A percentile compares a stretch with the other conserved stretches of the same genome.
Conservation (phyloP, 2,329 filamentous ascomycete species). For the Tolypocladium inflatum region DNA sequence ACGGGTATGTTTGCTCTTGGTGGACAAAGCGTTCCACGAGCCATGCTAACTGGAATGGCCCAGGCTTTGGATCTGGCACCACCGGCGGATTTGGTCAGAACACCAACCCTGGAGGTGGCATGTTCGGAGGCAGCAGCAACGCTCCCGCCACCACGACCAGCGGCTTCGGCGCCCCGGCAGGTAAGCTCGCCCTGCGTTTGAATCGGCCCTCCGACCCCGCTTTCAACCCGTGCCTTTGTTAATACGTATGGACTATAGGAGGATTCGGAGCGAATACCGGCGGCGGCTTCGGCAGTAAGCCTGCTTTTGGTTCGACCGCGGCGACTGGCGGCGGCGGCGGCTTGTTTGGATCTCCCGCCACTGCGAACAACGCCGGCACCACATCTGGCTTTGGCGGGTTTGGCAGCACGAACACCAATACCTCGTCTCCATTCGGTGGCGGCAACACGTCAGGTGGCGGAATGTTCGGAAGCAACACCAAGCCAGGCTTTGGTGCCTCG, state of each 20-base stretch:
- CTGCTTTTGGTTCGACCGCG: constrained; percentile 39
- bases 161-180: constrained; percentile 24
- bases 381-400: constrained; percentile 32
- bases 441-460: constrained; percentile 28
- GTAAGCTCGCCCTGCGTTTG: constrained; percentile 12
- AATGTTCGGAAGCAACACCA: constrained; percentile 41
- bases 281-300: constrained; percentile 33
- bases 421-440: constrained; percentile 29
- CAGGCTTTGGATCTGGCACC: constrained; percentile 24
- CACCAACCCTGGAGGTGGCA: constrained; percentile 21
- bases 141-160: constrained; percentile 11
- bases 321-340: constrained; percentile 27
- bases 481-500: constrained; percentile 40
- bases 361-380: constrained; percentile 24
- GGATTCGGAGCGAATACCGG: constrained; percentile 27
- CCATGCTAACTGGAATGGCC: constrained; percentile 13
- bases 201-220: background rate
- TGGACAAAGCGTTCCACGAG: constrained; percentile 6
- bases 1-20: constrained; percentile 38
- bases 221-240: constrained; percentile 1
- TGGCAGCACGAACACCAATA: constrained; percentile 20
- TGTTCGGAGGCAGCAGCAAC: constrained; percentile 32
- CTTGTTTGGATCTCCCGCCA: constrained; percentile 34
- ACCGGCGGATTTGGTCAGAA: constrained; percentile 34
- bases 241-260: constrained; percentile 13